phyloP scores from a whole-genome alignment of 495 filamentous ascomycete genomes.

The Penicillium turbatum region DNA sequence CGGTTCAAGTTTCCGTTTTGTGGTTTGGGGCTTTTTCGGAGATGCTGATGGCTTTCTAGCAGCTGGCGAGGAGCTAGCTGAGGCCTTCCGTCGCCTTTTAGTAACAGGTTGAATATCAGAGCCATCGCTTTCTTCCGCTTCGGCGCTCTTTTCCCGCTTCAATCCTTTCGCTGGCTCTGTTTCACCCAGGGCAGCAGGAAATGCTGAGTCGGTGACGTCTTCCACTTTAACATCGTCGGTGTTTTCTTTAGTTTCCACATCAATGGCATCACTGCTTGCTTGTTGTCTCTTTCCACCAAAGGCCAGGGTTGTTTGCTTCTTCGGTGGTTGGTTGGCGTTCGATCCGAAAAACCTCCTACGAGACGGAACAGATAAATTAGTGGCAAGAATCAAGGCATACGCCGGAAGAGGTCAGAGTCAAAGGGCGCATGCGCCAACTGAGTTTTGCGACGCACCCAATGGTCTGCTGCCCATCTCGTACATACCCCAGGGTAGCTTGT shows the following conservation, averaged over 20 bases:
- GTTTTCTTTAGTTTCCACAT: conserved; percentile 28
- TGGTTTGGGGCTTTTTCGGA: conserved; percentile 22
- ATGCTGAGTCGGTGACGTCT: conserved; percentile 25
- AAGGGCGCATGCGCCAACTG: neutral
- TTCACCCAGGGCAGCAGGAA: neutral
- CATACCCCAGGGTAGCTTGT: conserved; percentile 93
- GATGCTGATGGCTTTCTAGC: conserved; percentile 26
- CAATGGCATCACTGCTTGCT: conserved; percentile 17
- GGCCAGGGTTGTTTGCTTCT: conserved; percentile 70
- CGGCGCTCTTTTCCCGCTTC: conserved; percentile 38
- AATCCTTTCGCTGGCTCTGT: conserved; percentile 14
- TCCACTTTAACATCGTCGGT: conserved; percentile 36
- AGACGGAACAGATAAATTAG: conserved; percentile 1
- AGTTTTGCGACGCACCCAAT: conserved; percentile 63
- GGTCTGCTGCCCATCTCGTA: conserved; percentile 71
- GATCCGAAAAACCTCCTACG: conserved; percentile 45
- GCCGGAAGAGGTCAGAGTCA: neutral
- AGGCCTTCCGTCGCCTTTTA: conserved; percentile 35
- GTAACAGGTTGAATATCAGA: conserved; percentile 52
- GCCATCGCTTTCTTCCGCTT: conserved; percentile 42
- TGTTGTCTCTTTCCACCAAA: conserved; percentile 48
- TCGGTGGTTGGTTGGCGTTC: conserved; percentile 43
- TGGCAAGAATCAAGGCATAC: neutral
- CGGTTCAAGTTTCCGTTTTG: conserved; percentile 15
- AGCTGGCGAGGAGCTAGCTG: conserved; percentile 9